Percentiles rank a stretch among this genome's conserved stretches.
Conservation (phyloP, 768 basidiomycete species). For the Tulasnella sp. region DNA sequence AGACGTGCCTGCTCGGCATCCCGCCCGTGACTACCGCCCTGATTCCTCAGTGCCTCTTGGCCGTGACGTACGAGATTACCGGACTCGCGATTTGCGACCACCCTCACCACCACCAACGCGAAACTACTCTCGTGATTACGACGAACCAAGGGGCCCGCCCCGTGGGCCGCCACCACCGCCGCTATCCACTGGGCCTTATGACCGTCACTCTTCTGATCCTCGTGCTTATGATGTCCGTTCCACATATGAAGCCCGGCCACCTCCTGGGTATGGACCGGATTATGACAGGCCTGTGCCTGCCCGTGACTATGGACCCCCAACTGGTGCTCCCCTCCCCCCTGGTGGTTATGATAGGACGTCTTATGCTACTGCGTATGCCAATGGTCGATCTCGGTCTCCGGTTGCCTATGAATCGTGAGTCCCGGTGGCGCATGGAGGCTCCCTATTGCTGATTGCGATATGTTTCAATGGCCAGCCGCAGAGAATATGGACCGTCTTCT, state of each 20-base stretch:
- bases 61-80: neutral
- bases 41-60: neutral
- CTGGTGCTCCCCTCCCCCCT: conserved; percentile 1
- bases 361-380: neutral
- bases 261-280: conserved; percentile 4
- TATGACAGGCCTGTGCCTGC: conserved; percentile 6
- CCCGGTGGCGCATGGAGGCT: neutral
- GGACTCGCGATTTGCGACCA: conserved; percentile 5
- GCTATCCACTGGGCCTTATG: conserved; percentile 7
- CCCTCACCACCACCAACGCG: neutral
- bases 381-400: conserved; percentile 9
- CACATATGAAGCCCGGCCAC: conserved; percentile 2
- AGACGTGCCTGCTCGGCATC: conserved; percentile 7
- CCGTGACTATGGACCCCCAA: neutral
- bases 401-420: conserved; percentile 11
- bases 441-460: neutral
- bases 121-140: conserved; percentile 11
- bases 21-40: conserved; percentile 9
- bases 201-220: neutral
- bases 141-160: conserved; percentile 36
- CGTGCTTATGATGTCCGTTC: conserved; percentile 9
- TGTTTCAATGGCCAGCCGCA: neutral
- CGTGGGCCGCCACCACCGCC: conserved; percentile 32
- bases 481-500: conserved; percentile 5
- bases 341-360: conserved; percentile 5